phyloP scores from a whole-genome alignment of 2,329 filamentous ascomycete species.

The Paecilomyces sp. region DNA sequence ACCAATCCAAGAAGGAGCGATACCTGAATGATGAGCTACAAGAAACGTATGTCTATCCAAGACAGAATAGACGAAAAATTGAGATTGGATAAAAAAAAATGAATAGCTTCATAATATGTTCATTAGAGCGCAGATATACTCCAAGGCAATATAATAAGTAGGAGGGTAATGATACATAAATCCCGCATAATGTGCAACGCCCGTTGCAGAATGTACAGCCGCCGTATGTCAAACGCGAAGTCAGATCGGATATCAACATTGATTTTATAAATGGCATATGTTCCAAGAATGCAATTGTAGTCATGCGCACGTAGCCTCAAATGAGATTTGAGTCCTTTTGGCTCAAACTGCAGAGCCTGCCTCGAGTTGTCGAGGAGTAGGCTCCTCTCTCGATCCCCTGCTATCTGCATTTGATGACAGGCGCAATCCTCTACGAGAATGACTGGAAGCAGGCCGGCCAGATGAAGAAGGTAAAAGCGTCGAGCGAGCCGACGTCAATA shows the following conservation, averaged over 20 bases:
- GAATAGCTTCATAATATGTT: neutral
- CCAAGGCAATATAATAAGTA: neutral
- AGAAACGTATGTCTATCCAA: neutral
- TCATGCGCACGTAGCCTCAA: conserved; percentile 4
- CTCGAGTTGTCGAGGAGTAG: conserved; percentile 15
- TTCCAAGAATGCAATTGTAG: neutral
- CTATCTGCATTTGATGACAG: neutral
- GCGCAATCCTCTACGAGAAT: neutral
- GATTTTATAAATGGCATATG: neutral
- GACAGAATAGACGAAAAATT: neutral
- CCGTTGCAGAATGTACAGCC: neutral
- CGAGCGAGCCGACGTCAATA: neutral
- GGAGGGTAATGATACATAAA: neutral
- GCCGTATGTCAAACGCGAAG: neutral
- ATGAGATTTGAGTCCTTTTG: neutral
- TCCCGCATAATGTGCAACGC: neutral
- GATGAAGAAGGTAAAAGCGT: neutral
- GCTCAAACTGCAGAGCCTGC: conserved; percentile 7
- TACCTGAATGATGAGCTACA: neutral
- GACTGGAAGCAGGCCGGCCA: neutral
- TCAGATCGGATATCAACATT: neutral
- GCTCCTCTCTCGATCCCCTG: conserved; percentile 1
- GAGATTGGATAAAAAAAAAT: neutral
- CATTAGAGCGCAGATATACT: neutral
- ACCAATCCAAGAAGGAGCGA: neutral